phyloP scores from a whole-genome alignment of 352 stramenopile species.

The Pythium volutum region DNA sequence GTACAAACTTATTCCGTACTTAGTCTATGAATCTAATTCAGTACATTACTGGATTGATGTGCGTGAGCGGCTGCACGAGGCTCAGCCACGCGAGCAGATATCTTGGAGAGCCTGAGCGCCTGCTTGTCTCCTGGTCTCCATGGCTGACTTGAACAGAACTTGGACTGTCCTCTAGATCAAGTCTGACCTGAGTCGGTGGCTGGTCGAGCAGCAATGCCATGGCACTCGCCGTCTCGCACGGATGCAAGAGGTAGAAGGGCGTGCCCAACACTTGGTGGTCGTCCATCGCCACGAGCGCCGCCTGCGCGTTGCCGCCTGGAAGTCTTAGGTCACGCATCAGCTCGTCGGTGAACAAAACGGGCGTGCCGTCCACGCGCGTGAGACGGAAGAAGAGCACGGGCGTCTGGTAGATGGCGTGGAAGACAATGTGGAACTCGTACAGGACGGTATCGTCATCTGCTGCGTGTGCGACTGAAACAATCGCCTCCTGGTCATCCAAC shows the following conservation, averaged over 20 bases:
- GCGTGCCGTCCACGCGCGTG: slow-evolving; percentile 37
- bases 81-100: slow-evolving; percentile 76
- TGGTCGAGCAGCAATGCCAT: slow-evolving; percentile 60
- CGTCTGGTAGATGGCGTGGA: slow-evolving; percentile 70
- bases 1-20: slow-evolving; percentile 6
- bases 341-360: slow-evolving; percentile 11
- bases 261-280: slow-evolving; percentile 64
- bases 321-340: slow-evolving; percentile 23
- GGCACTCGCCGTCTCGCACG: slow-evolving; percentile 65
- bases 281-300: slow-evolving; percentile 56
- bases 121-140: background rate
- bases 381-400: slow-evolving; percentile 71
- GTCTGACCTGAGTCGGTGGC: background rate
- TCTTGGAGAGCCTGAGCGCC: background rate
- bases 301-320: slow-evolving; percentile 31
- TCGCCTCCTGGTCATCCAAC: slow-evolving; percentile 5
- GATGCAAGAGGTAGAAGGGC: slow-evolving; percentile 73
- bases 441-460: slow-evolving; percentile 30
- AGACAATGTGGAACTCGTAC: slow-evolving; percentile 82
- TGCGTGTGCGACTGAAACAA: background rate
- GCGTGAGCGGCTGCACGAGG: slow-evolving; percentile 64
- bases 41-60: slow-evolving; percentile 46
- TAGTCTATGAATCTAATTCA: slow-evolving; percentile 8
- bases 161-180: background rate
- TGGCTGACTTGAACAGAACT: background rate